Conservation (phyloP, 495 filamentous ascomycete species). For the Xylaria scruposa region DNA sequence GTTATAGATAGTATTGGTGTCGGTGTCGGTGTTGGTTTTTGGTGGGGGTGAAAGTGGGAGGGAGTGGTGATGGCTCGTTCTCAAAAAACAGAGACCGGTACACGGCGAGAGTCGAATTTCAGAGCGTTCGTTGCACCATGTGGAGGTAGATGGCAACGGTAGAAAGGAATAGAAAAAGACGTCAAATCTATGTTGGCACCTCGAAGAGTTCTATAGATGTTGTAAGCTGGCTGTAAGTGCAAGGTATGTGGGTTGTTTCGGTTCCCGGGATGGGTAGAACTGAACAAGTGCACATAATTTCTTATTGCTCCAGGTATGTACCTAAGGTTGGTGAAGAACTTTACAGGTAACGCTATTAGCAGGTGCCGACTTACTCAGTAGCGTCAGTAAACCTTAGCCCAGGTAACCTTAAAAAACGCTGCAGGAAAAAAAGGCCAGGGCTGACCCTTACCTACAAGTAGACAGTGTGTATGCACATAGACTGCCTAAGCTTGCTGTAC, state of each 20-base stretch:
- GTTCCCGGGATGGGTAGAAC: conserved; percentile 7
- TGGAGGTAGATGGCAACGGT: background rate
- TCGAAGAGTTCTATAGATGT: conserved; percentile 15
- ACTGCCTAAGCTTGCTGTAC: background rate
- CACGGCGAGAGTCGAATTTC: background rate
- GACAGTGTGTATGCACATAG: background rate
- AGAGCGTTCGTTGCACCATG: background rate
- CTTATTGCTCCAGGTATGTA: background rate
- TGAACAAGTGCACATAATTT: background rate
- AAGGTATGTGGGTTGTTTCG: conserved; percentile 4
- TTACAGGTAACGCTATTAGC: too few species aligned
- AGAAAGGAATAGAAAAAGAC: conserved; percentile 10
- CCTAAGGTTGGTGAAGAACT: background rate
- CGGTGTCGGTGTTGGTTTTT: conserved; percentile 12
- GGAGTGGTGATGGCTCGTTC: background rate
- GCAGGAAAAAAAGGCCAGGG: background rate
- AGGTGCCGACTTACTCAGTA: background rate
- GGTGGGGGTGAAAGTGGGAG: background rate
- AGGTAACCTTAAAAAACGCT: background rate
- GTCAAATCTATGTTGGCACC: conserved; percentile 8
- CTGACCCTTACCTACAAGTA: background rate
- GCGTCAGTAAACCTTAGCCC: background rate
- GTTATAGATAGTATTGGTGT: background rate
- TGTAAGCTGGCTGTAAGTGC: conserved; percentile 14
- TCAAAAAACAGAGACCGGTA: background rate